Base-by-base conservation (phyloP, 805 yeast species). In the Candida nemodendra region DNA sequence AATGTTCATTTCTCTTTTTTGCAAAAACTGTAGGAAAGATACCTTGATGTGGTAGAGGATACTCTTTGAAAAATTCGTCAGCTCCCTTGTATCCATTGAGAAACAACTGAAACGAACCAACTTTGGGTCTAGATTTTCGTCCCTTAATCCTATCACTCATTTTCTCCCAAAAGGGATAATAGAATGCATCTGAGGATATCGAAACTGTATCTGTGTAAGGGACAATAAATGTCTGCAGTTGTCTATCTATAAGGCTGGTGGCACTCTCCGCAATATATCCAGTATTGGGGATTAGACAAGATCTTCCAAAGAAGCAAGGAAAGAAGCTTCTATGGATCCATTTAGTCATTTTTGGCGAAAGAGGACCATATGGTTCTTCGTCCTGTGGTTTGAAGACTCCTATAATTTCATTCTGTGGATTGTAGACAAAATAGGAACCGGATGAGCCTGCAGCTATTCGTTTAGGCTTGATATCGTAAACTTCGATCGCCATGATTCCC, bases 301-400 rank as follows among this genome's bases (percentile, higher is more conserved):
- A 72, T 36, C 90, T 57, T 4, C 90, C 89, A 60, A 83, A 83
- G 54, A 81, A 82, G 49, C 88, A 83, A 2, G 90, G 90, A 39
- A 83, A 83, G 44, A 83, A 69, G 18, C 81, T 83, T 47, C 89
- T 57, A 53, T 83, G 89, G 3, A 81, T 55, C 89, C 90, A 83
- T 59, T 83, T 83, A 2, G 84, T 75, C 88, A 89, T 80, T 54
- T 83, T 83, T 1, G 90, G 89, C 4, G 84, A 77, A 36, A 83
- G 53, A 1, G 88, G 86, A 0, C 89, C 90, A 53, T 83, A 83
- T 0, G 89, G 90, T 49, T 83, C 89, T 56, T 83, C 90, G 57
- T 82, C 88, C 53, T 81, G 81, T 4, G 90, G 90, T 54, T 83
- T 83, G 65, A 83, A 83, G 2, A 83, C 79, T 0, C 81, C 89